Base-by-base conservation (phyloP, 2,329 filamentous ascomycete species). In the Xylaria polymorpha region DNA sequence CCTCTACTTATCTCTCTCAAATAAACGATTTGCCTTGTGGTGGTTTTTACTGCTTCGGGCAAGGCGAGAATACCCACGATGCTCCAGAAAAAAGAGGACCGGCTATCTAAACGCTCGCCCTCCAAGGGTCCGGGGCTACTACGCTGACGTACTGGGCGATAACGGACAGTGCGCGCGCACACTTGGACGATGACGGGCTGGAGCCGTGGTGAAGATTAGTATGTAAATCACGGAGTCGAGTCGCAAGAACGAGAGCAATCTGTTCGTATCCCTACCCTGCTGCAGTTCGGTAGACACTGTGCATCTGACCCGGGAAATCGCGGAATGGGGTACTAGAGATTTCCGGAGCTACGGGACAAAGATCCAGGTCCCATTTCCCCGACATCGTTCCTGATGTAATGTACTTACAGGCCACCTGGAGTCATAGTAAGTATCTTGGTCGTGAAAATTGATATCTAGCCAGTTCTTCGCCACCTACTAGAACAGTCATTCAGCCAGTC, bases 111-210 rank as follows among this genome's bases (percentile, higher is more conserved):
- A 53, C 32, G 53, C 39, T 29, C 59, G 51, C 37, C 43, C 25
- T 35, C 25, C 53, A 39, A 20, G 32, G 61, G 35, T 56, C 44
- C 15, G 32, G 43, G 37, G 56, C 41, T 15, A 46, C 41, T 15
- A 46, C 35, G 18, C n/a, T 43, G 29, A 50, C 20, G 55, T 44
- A 18, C 61, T 58, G 56, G 63, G 66, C 66, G 69, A 66, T 71
- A 69, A 69, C 69, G 69, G 69, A 71, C 69, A 71, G 69, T 69
- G 66, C 59, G 58, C 59, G 58, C 51, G 20, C 43, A 32, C 41
- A 29, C 44, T 22, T 20, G 8, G 7, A 46, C 22, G 15, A 59
- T 57, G 25, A 39, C 29, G 55, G 37, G 50, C 43, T 51, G 32
- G 48, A 48, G 43, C 25, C 25, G 67, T 58, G 9, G 39, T 41